These are phyloP conservation scores for Poa pratensis DNA, from an alignment of 176 grass and related monocot genomes.

Conservation along the genomic window DNA sequence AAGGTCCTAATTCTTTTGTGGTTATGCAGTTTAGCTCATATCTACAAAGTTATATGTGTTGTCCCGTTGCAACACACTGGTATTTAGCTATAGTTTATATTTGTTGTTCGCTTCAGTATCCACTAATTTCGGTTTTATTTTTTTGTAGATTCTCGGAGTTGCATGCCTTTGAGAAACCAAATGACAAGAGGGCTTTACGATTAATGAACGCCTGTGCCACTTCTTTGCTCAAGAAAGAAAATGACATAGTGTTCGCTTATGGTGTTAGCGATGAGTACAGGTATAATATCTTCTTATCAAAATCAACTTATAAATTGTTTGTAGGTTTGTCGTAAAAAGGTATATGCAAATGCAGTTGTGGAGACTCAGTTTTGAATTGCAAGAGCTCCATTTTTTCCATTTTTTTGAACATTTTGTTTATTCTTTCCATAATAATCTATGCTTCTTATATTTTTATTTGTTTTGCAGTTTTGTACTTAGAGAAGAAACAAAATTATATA, in stretches of 20 bases:
- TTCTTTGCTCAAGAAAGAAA: slow-evolving; percentile 65
- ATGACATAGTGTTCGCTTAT: slow-evolving; percentile 80
- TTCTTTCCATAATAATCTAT: not conserved
- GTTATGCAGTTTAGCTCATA: too few species aligned
- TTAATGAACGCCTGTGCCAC: slow-evolving; percentile 78
- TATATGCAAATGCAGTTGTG: not conserved
- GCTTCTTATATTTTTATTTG: slow-evolving; percentile 35
- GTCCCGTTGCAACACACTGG: too few species aligned
- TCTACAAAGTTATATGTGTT: too few species aligned
- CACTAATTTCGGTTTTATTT: slow-evolving; percentile 32
- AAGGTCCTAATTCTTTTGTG: too few species aligned
- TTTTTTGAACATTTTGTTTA: not conserved
- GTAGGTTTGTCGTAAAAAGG: not conserved
- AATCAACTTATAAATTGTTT: not conserved
- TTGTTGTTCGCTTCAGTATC: not conserved
- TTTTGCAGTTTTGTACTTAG: slow-evolving; percentile 76
- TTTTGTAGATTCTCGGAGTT: slow-evolving; percentile 63
- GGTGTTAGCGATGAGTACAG: slow-evolving; percentile 91
- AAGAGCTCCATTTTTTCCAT: not conserved
- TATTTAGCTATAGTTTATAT: slow-evolving; percentile 2
- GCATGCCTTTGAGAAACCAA: slow-evolving; percentile 70
- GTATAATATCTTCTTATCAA: slow-evolving; percentile 35
- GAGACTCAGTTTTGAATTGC: not conserved
- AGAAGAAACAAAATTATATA: slow-evolving; percentile 68
- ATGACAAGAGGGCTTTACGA: slow-evolving; percentile 60